These are phyloP conservation scores for Pythium brachiatum DNA, from an alignment of 352 stramenopile genomes.

Conservation along the genomic window DNA sequence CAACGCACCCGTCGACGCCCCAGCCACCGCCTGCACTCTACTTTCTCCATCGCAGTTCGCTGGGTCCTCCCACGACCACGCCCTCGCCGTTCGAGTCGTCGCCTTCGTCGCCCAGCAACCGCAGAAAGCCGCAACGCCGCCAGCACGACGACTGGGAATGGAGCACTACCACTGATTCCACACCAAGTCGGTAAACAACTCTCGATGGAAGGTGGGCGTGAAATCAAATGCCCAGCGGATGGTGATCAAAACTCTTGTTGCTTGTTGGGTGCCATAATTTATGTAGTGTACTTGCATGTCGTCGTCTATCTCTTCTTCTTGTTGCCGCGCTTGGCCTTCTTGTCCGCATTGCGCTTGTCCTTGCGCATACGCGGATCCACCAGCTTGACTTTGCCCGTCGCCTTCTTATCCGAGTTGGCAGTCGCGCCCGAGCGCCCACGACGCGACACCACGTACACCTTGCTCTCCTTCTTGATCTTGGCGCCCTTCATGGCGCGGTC, in stretches of 20 bases:
- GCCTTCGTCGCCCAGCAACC: background rate
- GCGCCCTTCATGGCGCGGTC: slow-evolving; percentile 96
- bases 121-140: background rate
- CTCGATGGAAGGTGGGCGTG: too few relatives aligned
- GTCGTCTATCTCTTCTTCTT: slow-evolving; percentile 81
- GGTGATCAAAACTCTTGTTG: slow-evolving; percentile 20
- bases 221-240: too few relatives aligned
- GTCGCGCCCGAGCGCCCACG: slow-evolving; percentile 52
- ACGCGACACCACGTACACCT: slow-evolving; percentile 96
- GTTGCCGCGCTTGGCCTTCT: slow-evolving; percentile 78
- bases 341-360: slow-evolving; percentile 90
- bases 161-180: background rate
- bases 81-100: background rate
- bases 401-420: slow-evolving; percentile 75
- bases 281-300: slow-evolving; percentile 30
- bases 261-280: slow-evolving; percentile 48
- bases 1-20: slow-evolving; percentile 10
- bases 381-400: slow-evolving; percentile 92
- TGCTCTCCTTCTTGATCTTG: slow-evolving; percentile 89
- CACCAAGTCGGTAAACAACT: background rate
- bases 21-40: slow-evolving; percentile 33
- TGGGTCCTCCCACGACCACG: background rate
- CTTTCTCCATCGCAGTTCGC: slow-evolving; percentile 49
- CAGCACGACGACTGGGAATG: slow-evolving; percentile 25
- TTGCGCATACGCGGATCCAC: slow-evolving; percentile 98